phyloP scores from a whole-genome alignment of 2,329 filamentous ascomycete genomes.

The Fusarium duplospermum region DNA sequence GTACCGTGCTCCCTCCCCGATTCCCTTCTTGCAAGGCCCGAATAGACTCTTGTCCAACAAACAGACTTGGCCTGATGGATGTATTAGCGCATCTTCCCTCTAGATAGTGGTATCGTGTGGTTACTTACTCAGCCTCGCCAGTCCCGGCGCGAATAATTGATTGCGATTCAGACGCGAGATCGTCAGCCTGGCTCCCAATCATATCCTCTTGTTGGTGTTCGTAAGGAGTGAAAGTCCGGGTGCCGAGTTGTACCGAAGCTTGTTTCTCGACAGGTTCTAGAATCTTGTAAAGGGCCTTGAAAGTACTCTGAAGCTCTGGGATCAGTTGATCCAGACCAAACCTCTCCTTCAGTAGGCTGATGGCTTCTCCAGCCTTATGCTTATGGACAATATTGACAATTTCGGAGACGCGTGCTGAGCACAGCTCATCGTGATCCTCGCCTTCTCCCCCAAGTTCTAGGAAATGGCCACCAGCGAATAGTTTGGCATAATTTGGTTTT shows the following conservation, averaged over 20 bases:
- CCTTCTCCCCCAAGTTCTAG: conserved; percentile 37
- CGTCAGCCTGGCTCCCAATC: conserved; percentile 32
- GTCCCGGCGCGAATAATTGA: conserved; percentile 36
- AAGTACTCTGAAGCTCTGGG: conserved; percentile 29
- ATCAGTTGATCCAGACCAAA: conserved; percentile 38
- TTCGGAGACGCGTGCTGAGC: conserved; percentile 37
- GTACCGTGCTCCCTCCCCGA: conserved; percentile 2
- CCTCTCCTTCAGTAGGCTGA: conserved; percentile 17
- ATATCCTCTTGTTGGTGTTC: conserved; percentile 16
- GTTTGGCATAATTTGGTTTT: neutral
- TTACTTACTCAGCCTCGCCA: conserved; percentile 30
- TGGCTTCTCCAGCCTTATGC: conserved; percentile 5
- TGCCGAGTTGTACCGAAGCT: neutral
- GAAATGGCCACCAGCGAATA: conserved; percentile 42
- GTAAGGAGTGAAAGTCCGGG: neutral
- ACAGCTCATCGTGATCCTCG: conserved; percentile 31
- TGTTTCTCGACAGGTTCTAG: conserved; percentile 6
- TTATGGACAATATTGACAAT: conserved; percentile 22
- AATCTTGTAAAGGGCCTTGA: conserved; percentile 27
- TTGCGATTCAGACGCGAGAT: conserved; percentile 41
- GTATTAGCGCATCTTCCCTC: conserved; percentile 4
- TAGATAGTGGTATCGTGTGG: neutral
- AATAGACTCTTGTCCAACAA: conserved; percentile 32
- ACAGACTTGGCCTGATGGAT: conserved; percentile 35
- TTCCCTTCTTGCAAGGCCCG: conserved; percentile 26